These are phyloP conservation scores for Beauveria sp. DNA, from an alignment of 2,329 filamentous ascomycete species.

Conservation along the genomic window DNA sequence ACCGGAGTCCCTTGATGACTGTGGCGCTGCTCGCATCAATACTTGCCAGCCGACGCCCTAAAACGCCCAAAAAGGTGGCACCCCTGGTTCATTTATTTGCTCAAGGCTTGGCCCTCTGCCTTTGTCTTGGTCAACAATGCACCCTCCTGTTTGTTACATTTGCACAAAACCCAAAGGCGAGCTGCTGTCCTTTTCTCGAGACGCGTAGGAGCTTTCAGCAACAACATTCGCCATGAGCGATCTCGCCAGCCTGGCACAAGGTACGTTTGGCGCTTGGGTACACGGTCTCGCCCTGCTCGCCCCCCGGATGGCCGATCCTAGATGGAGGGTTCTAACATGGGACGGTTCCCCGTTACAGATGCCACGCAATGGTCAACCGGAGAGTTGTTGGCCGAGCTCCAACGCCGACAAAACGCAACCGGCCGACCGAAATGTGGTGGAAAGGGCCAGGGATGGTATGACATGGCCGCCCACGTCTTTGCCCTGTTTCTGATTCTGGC, in stretches of 20 bases:
- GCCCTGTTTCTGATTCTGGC: constrained; percentile 59
- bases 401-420: constrained; percentile 34
- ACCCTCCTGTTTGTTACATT: background rate
- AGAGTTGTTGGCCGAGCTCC: constrained; percentile 44
- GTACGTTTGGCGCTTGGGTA: background rate
- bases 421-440: constrained; percentile 44
- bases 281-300: background rate
- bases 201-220: background rate
- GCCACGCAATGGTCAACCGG: constrained; percentile 41
- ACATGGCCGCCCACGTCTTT: constrained; percentile 59
- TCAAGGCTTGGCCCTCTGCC: background rate
- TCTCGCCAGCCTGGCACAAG: background rate
- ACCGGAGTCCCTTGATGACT: background rate
- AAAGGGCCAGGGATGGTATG: constrained; percentile 48
- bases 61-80: constrained; percentile 5
- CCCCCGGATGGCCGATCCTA: background rate
- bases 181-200: background rate
- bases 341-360: constrained; percentile 16
- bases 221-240: constrained; percentile 2
- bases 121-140: background rate
- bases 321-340: background rate
- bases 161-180: background rate
- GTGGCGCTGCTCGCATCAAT: background rate
- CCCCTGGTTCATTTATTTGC: constrained; percentile 10
- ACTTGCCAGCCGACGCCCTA: background rate